Evolutionary conservation across 1,284 basidiomycete species (phyloP), one percentile per base, ranked within the genome.

Genomic region (Cryptococcus depauperatus): DNA sequence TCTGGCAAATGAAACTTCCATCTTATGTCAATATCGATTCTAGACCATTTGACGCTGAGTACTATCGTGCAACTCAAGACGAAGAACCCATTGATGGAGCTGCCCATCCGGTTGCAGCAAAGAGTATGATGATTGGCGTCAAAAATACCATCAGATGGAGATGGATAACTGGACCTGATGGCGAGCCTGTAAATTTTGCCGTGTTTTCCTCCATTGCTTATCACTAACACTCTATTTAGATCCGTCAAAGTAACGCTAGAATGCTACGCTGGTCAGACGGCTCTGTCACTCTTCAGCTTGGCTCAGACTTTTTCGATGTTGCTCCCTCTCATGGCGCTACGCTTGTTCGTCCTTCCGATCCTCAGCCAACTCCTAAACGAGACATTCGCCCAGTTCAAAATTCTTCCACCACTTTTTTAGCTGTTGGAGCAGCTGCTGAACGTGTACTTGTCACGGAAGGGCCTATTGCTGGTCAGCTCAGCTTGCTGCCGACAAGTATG

Each of bases 241-340:
- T 18, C n/a, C 32, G 32, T n/a, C 41, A 33, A 33, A 33, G 41
- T 22, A 42, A 71, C 35, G 58, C 68, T 21, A 54, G 67, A 28
- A 59, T 71, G 52, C 56, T 71, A 14, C 57, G 66, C 9, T 71
- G 69, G 69, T 66, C 63, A n/a, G 69, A 71, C 43, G 69, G 69
- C 1, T 61, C 62, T 5, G 59, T 68, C 21, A 64, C 61, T 2
- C 52, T 71, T 9, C 68, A 70, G 54, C 51, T 71, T 25, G 69
- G 69, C 1, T 50, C 48, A 11, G 68, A 71, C 42, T 49, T 71
- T 32, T 71, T 58, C 56, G 69, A 71, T 51, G 49, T 71, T 8
- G 57, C 63, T 11, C 51, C 62, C 7, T 65, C 62, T n/a, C 54
- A 58, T 33, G 64, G 64, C 23, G 48, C 58, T 8, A 55, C 54